A percentile compares a stretch with the other conserved stretches of the same genome.
Conservation (phyloP, 495 filamentous ascomycete species). For the Annulohypoxylon nitens region DNA sequence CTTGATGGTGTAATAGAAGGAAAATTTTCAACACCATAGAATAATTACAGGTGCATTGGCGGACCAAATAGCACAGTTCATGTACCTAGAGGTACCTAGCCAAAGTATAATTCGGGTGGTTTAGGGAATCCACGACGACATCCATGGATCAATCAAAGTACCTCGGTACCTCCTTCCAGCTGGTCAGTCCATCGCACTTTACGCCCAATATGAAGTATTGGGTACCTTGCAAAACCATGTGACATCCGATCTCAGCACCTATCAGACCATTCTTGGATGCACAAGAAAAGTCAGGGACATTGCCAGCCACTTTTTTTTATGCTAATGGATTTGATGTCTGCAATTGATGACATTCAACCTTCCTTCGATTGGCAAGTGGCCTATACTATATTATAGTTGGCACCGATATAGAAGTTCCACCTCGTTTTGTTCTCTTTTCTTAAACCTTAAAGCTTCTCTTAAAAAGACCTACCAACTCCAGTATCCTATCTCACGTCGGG, state of each 20-base stretch:
- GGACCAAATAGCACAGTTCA: neutral
- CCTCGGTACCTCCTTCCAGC: constrained; percentile 2
- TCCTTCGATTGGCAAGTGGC: neutral
- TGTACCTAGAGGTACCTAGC: constrained; percentile 5
- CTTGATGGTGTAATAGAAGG: neutral
- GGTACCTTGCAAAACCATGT: constrained; percentile 21
- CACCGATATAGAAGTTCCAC: constrained; percentile 5
- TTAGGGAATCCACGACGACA: constrained; percentile 23
- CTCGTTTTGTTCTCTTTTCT: neutral
- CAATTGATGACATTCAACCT: too few species aligned
- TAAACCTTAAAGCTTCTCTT: neutral
- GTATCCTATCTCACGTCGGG: constrained; percentile 19
- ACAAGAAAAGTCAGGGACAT: neutral
- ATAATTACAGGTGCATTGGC: neutral
- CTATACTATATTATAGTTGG: neutral
- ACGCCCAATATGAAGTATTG: constrained; percentile 13
- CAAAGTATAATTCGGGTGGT: constrained; percentile 30
- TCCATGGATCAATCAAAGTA: neutral
- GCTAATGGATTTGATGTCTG: constrained; percentile 17
- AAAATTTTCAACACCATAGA: neutral
- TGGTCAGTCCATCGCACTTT: neutral
- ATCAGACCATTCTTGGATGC: constrained; percentile 23
- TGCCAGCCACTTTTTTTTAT: constrained; percentile 27
- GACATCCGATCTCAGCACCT: constrained; percentile 41
- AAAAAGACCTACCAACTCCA: neutral